These are phyloP conservation scores for Tylopilus sp. DNA, from an alignment of 768 basidiomycete species.

Conservation along the genomic window DNA sequence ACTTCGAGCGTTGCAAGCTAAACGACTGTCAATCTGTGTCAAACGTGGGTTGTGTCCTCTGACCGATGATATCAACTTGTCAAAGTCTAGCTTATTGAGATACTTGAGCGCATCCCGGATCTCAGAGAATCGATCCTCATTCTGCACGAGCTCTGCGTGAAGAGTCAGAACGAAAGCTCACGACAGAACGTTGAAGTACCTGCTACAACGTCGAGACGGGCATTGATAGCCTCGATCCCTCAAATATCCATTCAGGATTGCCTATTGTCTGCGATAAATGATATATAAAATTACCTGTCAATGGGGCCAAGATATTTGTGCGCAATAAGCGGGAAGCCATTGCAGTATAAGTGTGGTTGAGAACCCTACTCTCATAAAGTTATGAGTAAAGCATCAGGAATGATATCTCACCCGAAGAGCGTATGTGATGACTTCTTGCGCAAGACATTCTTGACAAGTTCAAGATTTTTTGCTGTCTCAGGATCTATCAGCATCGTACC, in stretches of 20 bases:
- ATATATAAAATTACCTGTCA: constrained; percentile 49
- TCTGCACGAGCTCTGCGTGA: constrained; percentile 64
- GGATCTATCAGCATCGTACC: constrained; percentile 95
- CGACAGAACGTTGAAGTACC: constrained; percentile 37
- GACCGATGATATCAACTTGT: constrained; percentile 77
- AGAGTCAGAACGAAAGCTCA: constrained; percentile 1
- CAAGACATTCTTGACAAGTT: constrained; percentile 77
- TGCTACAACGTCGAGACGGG: constrained; percentile 84
- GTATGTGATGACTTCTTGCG: constrained; percentile 68
- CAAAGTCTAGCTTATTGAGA: constrained; percentile 81
- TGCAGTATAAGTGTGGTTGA: constrained; percentile 84
- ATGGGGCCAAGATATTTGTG: constrained; percentile 77
- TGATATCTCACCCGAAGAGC: constrained; percentile 61
- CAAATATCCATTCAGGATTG: background rate
- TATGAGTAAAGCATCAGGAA: background rate
- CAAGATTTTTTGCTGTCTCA: constrained; percentile 84
- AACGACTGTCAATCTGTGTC: background rate
- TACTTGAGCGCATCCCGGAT: constrained; percentile 65
- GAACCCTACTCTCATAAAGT: constrained; percentile 39
- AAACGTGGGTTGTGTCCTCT: constrained; percentile 5
- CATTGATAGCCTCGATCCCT: constrained; percentile 57
- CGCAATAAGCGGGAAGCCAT: constrained; percentile 85
- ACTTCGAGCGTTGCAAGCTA: constrained; percentile 69
- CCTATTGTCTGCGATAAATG: background rate
- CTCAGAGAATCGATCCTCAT: constrained; percentile 69